These are phyloP conservation scores for Closterium sp. DNA, from an alignment of 139 green algal genomes.

Conservation along the genomic window DNA sequence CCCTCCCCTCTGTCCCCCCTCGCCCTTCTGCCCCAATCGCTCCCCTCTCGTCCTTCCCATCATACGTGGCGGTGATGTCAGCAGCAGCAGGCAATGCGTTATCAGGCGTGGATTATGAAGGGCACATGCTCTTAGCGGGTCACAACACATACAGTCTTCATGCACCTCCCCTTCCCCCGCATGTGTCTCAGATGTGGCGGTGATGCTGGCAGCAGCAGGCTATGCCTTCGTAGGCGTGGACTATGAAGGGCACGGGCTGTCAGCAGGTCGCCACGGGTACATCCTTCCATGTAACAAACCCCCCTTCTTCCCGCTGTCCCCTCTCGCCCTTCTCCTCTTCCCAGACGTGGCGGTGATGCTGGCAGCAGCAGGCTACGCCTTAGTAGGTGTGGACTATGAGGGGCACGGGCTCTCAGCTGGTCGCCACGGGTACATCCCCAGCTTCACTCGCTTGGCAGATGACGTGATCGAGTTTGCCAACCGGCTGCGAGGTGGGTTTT, in stretches of 20 bases:
- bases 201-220: too few relatives aligned
- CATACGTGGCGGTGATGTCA: neutral
- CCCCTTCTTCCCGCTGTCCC: neutral
- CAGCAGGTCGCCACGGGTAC: neutral
- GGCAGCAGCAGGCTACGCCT: slow-evolving; percentile 14
- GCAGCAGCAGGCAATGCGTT: slow-evolving; percentile 1
- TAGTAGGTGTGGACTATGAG: slow-evolving; percentile 40
- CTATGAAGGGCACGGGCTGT: neutral
- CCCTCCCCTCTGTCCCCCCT: neutral
- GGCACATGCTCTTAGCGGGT: neutral
- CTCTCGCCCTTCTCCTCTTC: neutral
- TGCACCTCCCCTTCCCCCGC: too few relatives aligned
- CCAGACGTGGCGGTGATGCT: neutral
- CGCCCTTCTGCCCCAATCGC: neutral
- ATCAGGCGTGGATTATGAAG: neutral
- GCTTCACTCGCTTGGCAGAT: slow-evolving; percentile 28
- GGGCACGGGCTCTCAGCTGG: slow-evolving; percentile 34
- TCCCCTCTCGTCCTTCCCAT: neutral
- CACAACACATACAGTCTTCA: neutral
- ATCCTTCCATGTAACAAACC: neutral
- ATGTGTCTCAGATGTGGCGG: too few relatives aligned
- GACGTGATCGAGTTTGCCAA: slow-evolving; percentile 1
- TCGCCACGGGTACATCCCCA: slow-evolving; percentile 1
- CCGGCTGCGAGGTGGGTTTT: neutral
- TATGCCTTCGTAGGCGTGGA: neutral